Evolutionary conservation across 139 green algal species (phyloP).

Genomic region (Micractinium sp.): DNA sequence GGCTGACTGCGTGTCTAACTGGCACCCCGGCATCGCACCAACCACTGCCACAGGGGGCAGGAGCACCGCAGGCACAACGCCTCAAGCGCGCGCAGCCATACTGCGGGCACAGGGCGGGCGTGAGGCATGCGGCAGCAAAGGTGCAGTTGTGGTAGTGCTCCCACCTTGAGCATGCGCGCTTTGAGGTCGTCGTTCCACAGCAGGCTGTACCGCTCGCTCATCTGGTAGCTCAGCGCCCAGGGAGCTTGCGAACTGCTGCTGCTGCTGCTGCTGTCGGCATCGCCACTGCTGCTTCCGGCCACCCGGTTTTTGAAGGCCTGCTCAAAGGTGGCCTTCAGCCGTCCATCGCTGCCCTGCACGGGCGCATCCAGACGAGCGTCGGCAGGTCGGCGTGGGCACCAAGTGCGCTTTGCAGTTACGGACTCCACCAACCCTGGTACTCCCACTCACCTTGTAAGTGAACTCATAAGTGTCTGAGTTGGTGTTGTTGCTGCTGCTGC

Average conservation of each 20-base stretch:
- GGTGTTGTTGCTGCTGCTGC: neutral
- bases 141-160: neutral
- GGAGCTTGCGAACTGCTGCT: constrained; percentile 12
- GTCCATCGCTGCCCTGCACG: constrained; percentile 35
- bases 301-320: constrained; percentile 53
- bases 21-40: too few species aligned
- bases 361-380: too few species aligned
- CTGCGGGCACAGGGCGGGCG: too few species aligned
- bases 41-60: too few species aligned
- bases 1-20: too few species aligned
- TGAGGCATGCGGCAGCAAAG: too few species aligned
- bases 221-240: constrained; percentile 69
- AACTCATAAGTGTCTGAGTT: constrained; percentile 27
- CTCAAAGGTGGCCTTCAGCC: constrained; percentile 68
- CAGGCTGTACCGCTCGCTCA: constrained; percentile 70
- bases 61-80: too few species aligned
- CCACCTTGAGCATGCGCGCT: constrained; percentile 66
- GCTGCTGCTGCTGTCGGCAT: neutral
- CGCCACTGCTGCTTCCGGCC: neutral
- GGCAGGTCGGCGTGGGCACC: too few species aligned
- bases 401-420: too few species aligned
- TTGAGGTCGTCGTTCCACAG: constrained; percentile 80
- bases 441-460: neutral
- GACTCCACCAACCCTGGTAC: too few species aligned
- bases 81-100: too few species aligned